These are phyloP conservation scores for Rutstroemia sp. DNA, from an alignment of 2,329 filamentous ascomycete genomes.

Conservation along the genomic window DNA sequence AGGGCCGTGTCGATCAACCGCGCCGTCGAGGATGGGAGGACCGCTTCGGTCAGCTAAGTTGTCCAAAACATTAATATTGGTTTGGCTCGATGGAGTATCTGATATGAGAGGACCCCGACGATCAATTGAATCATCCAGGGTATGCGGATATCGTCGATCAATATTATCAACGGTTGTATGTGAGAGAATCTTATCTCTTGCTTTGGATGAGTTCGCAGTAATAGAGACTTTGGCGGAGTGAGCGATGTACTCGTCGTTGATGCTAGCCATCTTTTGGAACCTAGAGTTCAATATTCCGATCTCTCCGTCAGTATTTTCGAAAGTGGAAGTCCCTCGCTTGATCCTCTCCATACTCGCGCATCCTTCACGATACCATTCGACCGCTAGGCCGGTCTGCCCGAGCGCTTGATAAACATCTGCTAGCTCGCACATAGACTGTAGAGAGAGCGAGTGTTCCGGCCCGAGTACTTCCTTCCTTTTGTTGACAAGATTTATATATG, in stretches of 20 bases:
- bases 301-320: background rate
- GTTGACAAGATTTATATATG: background rate
- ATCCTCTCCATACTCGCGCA: background rate
- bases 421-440: conserved; percentile 6
- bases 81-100: background rate
- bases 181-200: background rate
- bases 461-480: conserved; percentile 3
- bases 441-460: background rate
- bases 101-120: background rate
- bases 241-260: background rate
- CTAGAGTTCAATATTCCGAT: background rate
- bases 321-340: background rate
- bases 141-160: background rate
- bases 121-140: background rate
- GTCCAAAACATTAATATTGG: background rate
- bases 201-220: background rate
- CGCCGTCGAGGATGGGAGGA: background rate
- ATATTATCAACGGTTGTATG: background rate
- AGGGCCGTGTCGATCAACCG: background rate
- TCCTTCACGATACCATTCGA: conserved; percentile 1
- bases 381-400: background rate
- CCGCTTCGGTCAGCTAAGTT: too few species aligned
- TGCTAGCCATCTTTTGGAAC: background rate
- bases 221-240: background rate
- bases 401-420: conserved; percentile 5